Conservation (phyloP, 257 asterid genomes). For the Knoxia roxburghii region DNA sequence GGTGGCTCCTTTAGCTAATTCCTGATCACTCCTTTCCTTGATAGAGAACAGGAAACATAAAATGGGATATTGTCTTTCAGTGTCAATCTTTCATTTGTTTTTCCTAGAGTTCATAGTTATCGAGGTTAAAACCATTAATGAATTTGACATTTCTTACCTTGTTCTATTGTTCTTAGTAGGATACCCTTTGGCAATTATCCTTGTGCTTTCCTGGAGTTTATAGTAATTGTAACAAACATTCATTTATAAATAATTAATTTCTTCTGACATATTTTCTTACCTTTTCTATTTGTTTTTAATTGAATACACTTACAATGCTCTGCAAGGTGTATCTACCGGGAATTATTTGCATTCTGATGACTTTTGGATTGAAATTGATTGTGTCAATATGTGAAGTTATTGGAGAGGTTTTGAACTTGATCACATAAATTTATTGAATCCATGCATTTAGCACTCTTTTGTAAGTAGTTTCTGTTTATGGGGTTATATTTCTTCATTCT, state of each 20-base stretch:
- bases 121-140: no score
- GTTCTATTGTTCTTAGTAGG: no score
- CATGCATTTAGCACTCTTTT: background rate
- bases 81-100: no score
- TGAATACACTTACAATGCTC: background rate
- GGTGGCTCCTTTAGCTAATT: background rate
- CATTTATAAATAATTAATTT: background rate
- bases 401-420: background rate
- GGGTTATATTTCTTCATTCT: background rate
- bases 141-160: no score
- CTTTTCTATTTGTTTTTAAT: background rate
- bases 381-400: background rate
- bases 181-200: no score
- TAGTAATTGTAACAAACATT: background rate
- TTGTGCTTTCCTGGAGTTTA: no score
- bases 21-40: no score
- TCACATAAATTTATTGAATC: no score
- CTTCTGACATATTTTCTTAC: background rate
- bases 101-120: no score
- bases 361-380: background rate
- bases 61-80: no score
- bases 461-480: background rate
- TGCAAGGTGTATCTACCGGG: background rate
- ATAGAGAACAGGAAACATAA: no score
- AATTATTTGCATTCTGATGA: background rate